A percentile compares a stretch with the other conserved stretches of the same genome.
Conservation (phyloP, 371 early-diverging fungal genomes). For the Mortierella sp. region DNA sequence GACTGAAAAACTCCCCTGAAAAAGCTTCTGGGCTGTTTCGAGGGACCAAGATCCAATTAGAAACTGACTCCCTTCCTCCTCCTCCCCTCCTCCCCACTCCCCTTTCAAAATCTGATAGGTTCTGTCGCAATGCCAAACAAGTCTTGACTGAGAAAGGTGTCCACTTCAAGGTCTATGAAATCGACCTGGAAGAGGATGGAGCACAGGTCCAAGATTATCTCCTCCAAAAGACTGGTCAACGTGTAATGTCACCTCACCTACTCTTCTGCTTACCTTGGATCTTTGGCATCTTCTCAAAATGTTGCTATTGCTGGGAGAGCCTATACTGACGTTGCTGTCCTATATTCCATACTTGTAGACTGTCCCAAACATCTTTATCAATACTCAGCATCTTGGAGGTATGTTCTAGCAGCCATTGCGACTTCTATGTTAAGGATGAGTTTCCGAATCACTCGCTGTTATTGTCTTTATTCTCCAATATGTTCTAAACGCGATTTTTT, state of each 20-base stretch:
- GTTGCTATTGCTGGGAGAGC: neutral
- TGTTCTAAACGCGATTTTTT: neutral
- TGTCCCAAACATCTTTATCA: slow-evolving; percentile 84
- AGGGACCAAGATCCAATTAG: neutral
- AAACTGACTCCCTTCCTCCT: neutral
- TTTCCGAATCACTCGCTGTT: too few species aligned
- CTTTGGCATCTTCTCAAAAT: neutral
- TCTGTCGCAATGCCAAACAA: slow-evolving; percentile 34
- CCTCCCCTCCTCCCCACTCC: neutral
- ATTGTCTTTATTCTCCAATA: neutral
- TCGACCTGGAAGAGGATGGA: slow-evolving; percentile 61
- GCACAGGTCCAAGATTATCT: slow-evolving; percentile 70
- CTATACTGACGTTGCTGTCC: neutral
- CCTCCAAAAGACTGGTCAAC: slow-evolving; percentile 67
- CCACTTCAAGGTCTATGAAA: slow-evolving; percentile 32
- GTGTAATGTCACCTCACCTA: slow-evolving; percentile 25
- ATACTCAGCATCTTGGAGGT: slow-evolving; percentile 75
- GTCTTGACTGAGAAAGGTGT: slow-evolving; percentile 23
- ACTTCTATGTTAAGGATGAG: too few species aligned
- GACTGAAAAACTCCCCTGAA: neutral
- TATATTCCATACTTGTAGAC: slow-evolving; percentile 42
- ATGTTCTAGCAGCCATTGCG: too few species aligned
- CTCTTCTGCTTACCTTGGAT: neutral
- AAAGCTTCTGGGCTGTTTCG: too few species aligned
- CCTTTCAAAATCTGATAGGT: slow-evolving; percentile 1